A percentile compares a stretch with the other conserved stretches of the same genome.
Conservation (phyloP, 306 rosid genomes). For the Begonia masoniana region DNA sequence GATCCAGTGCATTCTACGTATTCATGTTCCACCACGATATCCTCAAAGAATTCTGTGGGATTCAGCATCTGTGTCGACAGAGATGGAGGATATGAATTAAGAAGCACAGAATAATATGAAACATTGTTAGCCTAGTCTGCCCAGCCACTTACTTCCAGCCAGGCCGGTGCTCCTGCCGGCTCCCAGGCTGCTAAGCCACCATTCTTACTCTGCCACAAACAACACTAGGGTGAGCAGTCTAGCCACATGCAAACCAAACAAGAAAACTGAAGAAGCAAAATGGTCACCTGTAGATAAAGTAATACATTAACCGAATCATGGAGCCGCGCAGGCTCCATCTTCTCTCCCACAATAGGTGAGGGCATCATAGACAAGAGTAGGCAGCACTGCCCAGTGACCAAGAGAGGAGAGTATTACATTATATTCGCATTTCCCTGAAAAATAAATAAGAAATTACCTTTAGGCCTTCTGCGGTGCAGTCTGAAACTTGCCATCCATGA, state of each 20-base stretch:
- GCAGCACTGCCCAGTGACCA: constrained; percentile 34
- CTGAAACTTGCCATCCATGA: constrained; percentile 88
- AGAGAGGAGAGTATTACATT: background rate
- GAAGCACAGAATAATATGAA: background rate
- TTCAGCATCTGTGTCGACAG: constrained; percentile 5
- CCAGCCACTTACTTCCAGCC: constrained; percentile 48
- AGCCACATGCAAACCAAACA: background rate
- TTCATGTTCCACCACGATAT: constrained; percentile 14
- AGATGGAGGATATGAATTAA: background rate
- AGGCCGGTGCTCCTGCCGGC: constrained; percentile 38
- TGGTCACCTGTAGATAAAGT: constrained; percentile 47
- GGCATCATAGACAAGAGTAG: constrained; percentile 44
- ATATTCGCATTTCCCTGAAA: background rate
- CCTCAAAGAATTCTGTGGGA: constrained; percentile 7
- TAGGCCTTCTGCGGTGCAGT: constrained; percentile 65
- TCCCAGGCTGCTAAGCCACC: constrained; percentile 71
- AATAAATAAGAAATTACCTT: constrained; percentile 23
- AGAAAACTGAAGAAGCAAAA: background rate
- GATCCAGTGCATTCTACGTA: constrained; percentile 17
- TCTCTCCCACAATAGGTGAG: constrained; percentile 52
- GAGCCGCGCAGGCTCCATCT: constrained; percentile 40
- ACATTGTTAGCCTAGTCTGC: background rate
- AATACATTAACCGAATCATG: constrained; percentile 53
- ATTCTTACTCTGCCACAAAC: constrained; percentile 37
- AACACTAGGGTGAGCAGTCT: background rate